Conservation (phyloP, 441 rosid genomes). For the Jatropha podagrica region DNA sequence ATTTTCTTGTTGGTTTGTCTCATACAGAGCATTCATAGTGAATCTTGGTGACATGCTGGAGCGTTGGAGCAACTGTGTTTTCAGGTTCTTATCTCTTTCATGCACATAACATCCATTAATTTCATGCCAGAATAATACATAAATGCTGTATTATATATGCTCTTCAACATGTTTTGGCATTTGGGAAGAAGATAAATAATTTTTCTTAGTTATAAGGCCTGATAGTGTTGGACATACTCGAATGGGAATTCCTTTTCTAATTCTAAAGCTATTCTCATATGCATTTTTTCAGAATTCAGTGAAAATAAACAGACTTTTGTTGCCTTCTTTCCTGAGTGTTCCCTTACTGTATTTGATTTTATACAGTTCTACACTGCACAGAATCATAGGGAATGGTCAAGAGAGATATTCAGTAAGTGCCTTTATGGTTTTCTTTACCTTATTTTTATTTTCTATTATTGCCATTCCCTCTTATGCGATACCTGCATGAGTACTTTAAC, state of each 20-base stretch:
- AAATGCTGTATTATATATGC: not conserved
- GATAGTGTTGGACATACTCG: not conserved
- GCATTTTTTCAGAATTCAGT: not conserved
- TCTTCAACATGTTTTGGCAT: not conserved
- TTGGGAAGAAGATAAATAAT: not conserved
- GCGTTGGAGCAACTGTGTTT: constrained; percentile 86
- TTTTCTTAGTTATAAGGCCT: not conserved
- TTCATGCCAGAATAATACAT: constrained; percentile 10
- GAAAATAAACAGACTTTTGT: not conserved
- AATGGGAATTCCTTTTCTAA: not conserved
- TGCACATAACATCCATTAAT: constrained; percentile 4
- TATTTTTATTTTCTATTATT: not conserved
- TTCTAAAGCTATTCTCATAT: too few species aligned
- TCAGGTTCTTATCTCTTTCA: constrained; percentile 52
- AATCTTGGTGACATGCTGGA: constrained; percentile 89
- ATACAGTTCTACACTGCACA: constrained; percentile 83
- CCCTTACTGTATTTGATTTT: constrained; percentile 14
- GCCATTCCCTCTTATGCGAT: not conserved
- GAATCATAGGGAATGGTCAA: constrained; percentile 79
- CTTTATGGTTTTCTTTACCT: constrained; percentile 13
- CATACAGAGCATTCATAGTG: constrained; percentile 67
- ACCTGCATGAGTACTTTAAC: not conserved
- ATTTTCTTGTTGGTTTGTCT: constrained; percentile 20
- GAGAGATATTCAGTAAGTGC: constrained; percentile 82
- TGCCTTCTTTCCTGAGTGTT: not conserved